A percentile compares a stretch with the other conserved stretches of the same genome.
Conservation (phyloP, 441 rosid species). For the Codiaeum variegatum region DNA sequence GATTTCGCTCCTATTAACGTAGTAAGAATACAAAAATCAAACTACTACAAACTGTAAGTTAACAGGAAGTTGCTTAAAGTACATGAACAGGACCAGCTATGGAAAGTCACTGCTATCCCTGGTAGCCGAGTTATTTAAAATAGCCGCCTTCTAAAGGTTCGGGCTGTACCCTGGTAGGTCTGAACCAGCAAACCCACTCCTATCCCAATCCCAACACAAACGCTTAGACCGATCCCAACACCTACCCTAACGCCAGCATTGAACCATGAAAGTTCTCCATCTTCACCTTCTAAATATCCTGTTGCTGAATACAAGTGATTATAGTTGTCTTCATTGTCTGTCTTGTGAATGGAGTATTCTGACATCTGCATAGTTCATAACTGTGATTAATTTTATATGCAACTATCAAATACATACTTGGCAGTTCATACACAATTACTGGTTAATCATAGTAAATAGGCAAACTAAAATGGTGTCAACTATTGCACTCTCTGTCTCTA, state of each 20-base stretch:
- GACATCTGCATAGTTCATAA: slow-evolving; percentile 32
- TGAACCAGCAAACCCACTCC: slow-evolving; percentile 76
- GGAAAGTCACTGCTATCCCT: not conserved
- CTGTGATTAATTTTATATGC: not conserved
- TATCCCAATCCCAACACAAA: slow-evolving; percentile 69
- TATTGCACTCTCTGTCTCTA: not conserved
- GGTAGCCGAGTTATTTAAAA: too few species aligned
- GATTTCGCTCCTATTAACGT: slow-evolving; percentile 3
- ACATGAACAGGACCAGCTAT: not conserved
- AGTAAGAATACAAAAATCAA: not conserved
- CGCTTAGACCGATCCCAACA: slow-evolving; percentile 77
- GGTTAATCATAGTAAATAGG: not conserved
- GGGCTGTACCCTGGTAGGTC: slow-evolving; percentile 58
- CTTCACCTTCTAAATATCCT: slow-evolving; percentile 52
- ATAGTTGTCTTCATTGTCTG: slow-evolving; percentile 45
- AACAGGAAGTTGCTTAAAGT: not conserved
- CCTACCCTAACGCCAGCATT: slow-evolving; percentile 89
- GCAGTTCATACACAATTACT: not conserved
- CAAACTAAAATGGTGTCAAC: not conserved
- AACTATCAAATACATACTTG: not conserved
- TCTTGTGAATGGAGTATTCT: slow-evolving; percentile 36
- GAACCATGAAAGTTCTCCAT: slow-evolving; percentile 90
- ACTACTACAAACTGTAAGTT: not conserved
- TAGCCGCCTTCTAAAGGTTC: slow-evolving; percentile 61
- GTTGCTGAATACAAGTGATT: slow-evolving; percentile 30